A percentile compares a stretch with the other conserved stretches of the same genome.
These are phyloP conservation scores for Aethionema arabicum DNA, from an alignment of 345 rosid genomes.

Conservation along the genomic window DNA sequence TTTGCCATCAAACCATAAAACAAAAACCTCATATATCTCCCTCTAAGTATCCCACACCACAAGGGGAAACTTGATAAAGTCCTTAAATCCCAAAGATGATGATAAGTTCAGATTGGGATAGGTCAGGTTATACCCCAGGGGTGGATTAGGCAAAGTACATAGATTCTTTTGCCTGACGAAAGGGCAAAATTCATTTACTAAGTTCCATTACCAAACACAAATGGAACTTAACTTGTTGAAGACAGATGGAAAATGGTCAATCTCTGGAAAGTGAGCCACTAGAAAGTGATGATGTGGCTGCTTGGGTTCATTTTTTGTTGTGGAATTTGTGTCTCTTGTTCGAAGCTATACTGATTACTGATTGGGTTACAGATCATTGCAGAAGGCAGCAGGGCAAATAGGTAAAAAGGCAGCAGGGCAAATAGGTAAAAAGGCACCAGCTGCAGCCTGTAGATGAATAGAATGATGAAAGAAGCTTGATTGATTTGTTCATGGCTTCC, in stretches of 20 bases:
- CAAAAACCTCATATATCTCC: constrained; percentile 7
- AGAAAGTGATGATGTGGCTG: constrained; percentile 13
- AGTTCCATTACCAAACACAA: constrained; percentile 4
- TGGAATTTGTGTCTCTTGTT: constrained; percentile 20
- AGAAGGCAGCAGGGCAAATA: too few species aligned
- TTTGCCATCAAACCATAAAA: constrained; percentile 75
- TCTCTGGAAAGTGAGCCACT: constrained; percentile 15
- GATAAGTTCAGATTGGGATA: constrained; percentile 18
- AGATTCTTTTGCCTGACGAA: constrained; percentile 23
- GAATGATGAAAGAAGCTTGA: constrained; percentile 13
- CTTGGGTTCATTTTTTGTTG: constrained; percentile 4
- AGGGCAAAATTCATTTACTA: constrained; percentile 15
- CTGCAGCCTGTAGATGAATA: neutral
- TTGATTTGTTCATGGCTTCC: constrained; percentile 14
- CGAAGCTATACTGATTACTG: constrained; percentile 21
- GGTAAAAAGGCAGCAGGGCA: too few species aligned
- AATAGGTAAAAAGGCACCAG: too few species aligned
- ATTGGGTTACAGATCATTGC: neutral
- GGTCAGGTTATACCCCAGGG: constrained; percentile 9
- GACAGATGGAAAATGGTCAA: constrained; percentile 7
- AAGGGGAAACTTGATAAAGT: constrained; percentile 15
- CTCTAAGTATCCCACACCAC: neutral
- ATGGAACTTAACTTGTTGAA: constrained; percentile 6
- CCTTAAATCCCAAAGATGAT: constrained; percentile 16
- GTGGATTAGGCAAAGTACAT: constrained; percentile 9